These are phyloP conservation scores for Cladosporium sp. DNA, from an alignment of 2,329 filamentous ascomycete genomes.

Conservation along the genomic window DNA sequence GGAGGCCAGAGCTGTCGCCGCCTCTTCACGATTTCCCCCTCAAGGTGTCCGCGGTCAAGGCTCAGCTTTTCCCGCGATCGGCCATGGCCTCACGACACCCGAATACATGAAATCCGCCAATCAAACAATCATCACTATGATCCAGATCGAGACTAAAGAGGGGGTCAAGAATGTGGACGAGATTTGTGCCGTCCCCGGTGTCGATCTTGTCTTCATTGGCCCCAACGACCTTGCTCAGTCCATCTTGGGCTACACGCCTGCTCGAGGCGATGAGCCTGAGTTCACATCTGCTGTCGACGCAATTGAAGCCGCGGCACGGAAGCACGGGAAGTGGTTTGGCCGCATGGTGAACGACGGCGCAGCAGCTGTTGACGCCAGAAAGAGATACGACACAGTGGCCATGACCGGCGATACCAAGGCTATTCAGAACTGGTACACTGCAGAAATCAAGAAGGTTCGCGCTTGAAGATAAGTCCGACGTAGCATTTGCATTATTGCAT, in stretches of 20 bases:
- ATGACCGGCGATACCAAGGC: conserved; percentile 27
- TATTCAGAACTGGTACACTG: conserved; percentile 34
- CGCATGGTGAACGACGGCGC: conserved; percentile 51
- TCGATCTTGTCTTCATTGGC: conserved; percentile 17
- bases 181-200: conserved; percentile 15
- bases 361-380: conserved; percentile 49
- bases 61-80: conserved; percentile 49
- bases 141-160: conserved; percentile 47
- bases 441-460: conserved; percentile 12
- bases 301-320: conserved; percentile 57
- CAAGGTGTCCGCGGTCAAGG: conserved; percentile 54
- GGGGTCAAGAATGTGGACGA: conserved; percentile 36
- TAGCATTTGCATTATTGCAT: not conserved
- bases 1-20: conserved; percentile 43
- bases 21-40: conserved; percentile 56
- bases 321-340: conserved; percentile 66
- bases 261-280: conserved; percentile 44
- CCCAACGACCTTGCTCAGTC: conserved; percentile 58
- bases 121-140: conserved; percentile 50
- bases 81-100: conserved; percentile 49
- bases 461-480: not conserved
- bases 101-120: conserved; percentile 56
- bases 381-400: conserved; percentile 53
- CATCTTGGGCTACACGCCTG: conserved; percentile 50
- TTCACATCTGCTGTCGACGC: conserved; percentile 50